These are phyloP conservation scores for Coniochaeta sp. DNA, from an alignment of 2,329 filamentous ascomycete genomes.

Conservation along the genomic window DNA sequence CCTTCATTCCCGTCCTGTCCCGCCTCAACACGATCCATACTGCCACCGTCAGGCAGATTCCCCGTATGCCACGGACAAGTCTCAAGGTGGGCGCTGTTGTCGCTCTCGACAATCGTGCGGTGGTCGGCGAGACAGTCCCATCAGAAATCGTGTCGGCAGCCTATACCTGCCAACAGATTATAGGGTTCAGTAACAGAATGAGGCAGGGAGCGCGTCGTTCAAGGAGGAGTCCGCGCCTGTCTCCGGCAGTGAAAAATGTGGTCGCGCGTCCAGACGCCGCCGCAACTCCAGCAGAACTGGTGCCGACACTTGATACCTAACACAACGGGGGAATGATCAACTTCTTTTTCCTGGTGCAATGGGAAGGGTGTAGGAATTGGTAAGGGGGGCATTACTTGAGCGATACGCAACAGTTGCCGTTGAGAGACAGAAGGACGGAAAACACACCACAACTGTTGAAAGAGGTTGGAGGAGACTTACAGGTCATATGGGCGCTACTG, in stretches of 20 bases:
- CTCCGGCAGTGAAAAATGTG: slow-evolving; percentile 18
- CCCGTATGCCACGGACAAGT: slow-evolving; percentile 22
- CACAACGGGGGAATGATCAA: slow-evolving; percentile 4
- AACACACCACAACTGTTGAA: no score
- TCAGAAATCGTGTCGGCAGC: slow-evolving; percentile 23
- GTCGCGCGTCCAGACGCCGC: slow-evolving; percentile 11
- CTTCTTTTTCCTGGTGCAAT: no score
- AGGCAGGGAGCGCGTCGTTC: no score
- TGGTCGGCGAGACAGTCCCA: slow-evolving; percentile 29
- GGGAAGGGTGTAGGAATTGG: no score
- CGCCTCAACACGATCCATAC: background rate
- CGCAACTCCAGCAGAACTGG: slow-evolving; percentile 29
- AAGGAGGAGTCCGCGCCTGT: no score
- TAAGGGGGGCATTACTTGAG: background rate
- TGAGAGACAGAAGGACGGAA: slow-evolving; percentile 3
- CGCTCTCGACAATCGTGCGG: slow-evolving; percentile 20
- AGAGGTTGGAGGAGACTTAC: slow-evolving; percentile 29
- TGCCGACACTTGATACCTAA: slow-evolving; percentile 27
- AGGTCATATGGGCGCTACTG: slow-evolving; percentile 31
- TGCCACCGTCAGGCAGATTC: slow-evolving; percentile 10
- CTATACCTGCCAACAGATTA: slow-evolving; percentile 16
- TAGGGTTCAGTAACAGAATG: background rate
- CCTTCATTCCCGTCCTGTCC: background rate
- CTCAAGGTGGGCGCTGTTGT: slow-evolving; percentile 24
- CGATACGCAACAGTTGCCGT: background rate